Evolutionary conservation across 2,329 filamentous ascomycete genomes (phyloP).

Genomic region (Apiospora phragmitis): DNA sequence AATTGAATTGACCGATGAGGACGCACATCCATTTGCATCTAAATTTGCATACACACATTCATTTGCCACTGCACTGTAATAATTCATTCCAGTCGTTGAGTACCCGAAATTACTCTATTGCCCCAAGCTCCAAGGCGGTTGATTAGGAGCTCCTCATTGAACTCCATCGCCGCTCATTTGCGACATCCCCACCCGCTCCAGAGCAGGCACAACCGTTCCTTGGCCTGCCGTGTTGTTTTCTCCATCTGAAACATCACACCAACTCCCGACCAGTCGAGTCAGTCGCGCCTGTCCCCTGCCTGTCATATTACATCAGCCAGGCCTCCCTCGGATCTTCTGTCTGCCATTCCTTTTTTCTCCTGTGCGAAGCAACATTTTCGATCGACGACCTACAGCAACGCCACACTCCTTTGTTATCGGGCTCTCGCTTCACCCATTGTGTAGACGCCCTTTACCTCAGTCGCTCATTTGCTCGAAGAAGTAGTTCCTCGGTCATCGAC

Average conservation of each 20-base stretch:
- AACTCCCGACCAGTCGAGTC: background rate
- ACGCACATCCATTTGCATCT: background rate
- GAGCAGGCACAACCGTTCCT: slow-evolving; percentile 5
- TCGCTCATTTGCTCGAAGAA: background rate
- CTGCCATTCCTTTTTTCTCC: background rate
- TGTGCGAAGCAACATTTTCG: background rate
- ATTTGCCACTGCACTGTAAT: background rate
- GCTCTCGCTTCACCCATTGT: background rate
- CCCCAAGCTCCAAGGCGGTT: background rate
- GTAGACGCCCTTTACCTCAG: background rate
- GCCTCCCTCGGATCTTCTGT: background rate
- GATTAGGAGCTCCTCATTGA: background rate
- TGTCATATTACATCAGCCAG: background rate
- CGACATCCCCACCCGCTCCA: slow-evolving; percentile 2
- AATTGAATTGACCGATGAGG: background rate
- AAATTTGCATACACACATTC: background rate
- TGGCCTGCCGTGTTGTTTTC: slow-evolving; percentile 2
- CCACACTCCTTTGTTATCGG: slow-evolving; percentile 6
- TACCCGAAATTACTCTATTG: background rate
- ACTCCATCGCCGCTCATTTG: background rate
- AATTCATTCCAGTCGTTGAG: background rate
- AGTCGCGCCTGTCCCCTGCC: background rate
- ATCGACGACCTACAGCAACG: background rate
- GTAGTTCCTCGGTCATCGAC: background rate
- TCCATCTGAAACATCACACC: slow-evolving; percentile 7